Evolutionary conservation across 164 flowering plant species (phyloP), one percentile per base, ranked within the genome.

Genomic region (Vitis rupestris): DNA sequence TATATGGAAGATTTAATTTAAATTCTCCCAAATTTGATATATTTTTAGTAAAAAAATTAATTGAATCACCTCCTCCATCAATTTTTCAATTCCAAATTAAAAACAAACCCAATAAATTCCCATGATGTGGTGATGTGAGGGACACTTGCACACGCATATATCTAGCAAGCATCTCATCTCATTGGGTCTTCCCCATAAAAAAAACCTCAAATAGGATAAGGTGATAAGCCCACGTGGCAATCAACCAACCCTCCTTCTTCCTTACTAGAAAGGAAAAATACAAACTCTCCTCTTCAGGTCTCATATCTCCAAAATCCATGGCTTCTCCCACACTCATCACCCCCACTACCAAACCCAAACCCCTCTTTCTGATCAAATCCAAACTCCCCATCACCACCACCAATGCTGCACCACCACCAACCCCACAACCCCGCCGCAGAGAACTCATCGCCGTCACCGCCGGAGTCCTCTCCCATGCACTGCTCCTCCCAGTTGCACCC

Each of bases 221-320:
- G 72, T 59, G 93, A 92, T 88, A 92, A 90, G 92, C 80, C 85
- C 79, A 80, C 83, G 84, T 87, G 87, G 82, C 87, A 78, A 9
- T 55, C 27, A 66, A 60, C 67, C 70, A 74, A 23, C 19, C 69
- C 76, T 67, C 30, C 57, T 19, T 3, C 49, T 44, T 17, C 49
- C 10, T 17, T 6, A 6, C 7, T 37, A 37, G 6, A 37, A 37
- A 37, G 44, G 44, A 27, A 49, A 29, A 70, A 58, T 13, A 13
- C 63, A 54, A 16, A 14, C 19, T 29, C 59, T 49, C 30, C n/a
- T 17, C 27, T 50, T 53, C 61, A 19, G 15, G 53, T 69, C 56
- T n/a, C 66, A 44, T 8, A 44, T 67, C 71, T 15, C 58, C 61
- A 14, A 61, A 13, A 69, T 47, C 70, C 73, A 87, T 85, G 90